Percentiles rank a stretch among this genome's conserved stretches.
These are phyloP conservation scores for Dalechampia spathulata DNA, from an alignment of 441 rosid genomes.

Conservation along the genomic window DNA sequence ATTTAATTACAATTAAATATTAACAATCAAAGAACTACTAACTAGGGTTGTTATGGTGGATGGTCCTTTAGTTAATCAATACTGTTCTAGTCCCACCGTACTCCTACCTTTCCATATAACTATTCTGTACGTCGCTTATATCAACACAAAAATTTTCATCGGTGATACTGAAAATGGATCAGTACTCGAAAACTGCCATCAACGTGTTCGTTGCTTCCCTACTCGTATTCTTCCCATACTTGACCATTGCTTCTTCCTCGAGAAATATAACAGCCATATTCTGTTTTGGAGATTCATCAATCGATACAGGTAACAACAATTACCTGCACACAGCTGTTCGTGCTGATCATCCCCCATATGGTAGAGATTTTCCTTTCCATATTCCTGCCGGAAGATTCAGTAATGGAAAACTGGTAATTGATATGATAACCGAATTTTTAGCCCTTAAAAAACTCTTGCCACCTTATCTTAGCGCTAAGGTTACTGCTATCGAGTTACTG, in stretches of 20 bases:
- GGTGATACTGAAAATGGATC: too few species aligned
- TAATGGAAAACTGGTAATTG: slow-evolving; percentile 8
- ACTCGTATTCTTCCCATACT: neutral
- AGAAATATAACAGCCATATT: slow-evolving; percentile 1
- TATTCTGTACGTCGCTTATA: too few species aligned
- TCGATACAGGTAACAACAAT: slow-evolving; percentile 15
- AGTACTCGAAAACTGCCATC: neutral
- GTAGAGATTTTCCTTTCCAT: slow-evolving; percentile 6
- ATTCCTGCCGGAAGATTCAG: slow-evolving; percentile 11
- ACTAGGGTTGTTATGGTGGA: too few species aligned
- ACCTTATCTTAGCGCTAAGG: slow-evolving; percentile 21
- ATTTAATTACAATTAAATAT: too few species aligned
- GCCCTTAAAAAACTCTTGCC: slow-evolving; percentile 25
- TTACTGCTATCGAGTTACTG: slow-evolving; percentile 15
- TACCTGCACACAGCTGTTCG: neutral
- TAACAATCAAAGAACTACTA: too few species aligned
- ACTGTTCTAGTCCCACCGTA: too few species aligned
- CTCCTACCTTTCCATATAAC: too few species aligned
- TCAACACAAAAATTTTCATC: too few species aligned
- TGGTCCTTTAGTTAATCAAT: too few species aligned
- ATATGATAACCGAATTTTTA: neutral
- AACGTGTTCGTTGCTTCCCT: neutral
- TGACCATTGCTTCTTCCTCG: neutral
- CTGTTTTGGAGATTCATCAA: slow-evolving; percentile 14
- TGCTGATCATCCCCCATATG: slow-evolving; percentile 4